phyloP scores from a whole-genome alignment of 2,329 filamentous ascomycete genomes.

The Diaporthe helianthi region DNA sequence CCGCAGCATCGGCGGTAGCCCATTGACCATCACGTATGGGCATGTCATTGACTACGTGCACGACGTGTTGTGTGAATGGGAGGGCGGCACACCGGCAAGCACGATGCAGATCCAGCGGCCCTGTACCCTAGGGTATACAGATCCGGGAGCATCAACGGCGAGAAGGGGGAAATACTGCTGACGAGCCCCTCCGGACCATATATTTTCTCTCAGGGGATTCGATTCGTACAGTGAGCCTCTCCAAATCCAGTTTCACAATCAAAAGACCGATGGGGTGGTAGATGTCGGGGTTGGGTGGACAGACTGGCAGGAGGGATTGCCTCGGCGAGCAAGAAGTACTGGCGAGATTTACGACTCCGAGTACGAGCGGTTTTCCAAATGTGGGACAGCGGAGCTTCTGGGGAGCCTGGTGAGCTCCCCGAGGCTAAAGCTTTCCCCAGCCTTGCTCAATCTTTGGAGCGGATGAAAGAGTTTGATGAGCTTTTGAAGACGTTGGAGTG shows the following conservation, averaged over 20 bases:
- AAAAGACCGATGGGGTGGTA: constrained; percentile 45
- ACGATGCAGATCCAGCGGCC: constrained; percentile 22
- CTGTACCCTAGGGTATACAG: too few relatives aligned
- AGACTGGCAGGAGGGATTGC: constrained; percentile 47
- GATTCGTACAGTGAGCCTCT: constrained; percentile 45
- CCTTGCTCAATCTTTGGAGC: constrained; percentile 4
- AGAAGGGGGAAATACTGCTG: constrained; percentile 57
- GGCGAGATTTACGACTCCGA: constrained; percentile 55
- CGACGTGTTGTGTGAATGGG: constrained; percentile 22
- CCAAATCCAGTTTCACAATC: constrained; percentile 50
- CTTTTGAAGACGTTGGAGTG: not conserved
- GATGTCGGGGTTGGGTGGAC: constrained; percentile 44
- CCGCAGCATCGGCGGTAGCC: constrained; percentile 9
- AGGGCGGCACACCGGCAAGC: not conserved
- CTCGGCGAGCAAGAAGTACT: constrained; percentile 48
- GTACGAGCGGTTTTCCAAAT: constrained; percentile 52
- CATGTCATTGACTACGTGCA: constrained; percentile 26
- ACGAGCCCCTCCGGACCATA: constrained; percentile 40
- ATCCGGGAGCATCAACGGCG: constrained; percentile 54
- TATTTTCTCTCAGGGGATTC: constrained; percentile 33
- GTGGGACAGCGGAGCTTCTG: constrained; percentile 6
- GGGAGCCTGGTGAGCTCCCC: not conserved
- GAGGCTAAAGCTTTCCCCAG: constrained; percentile 13
- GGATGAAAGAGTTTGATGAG: constrained; percentile 5
- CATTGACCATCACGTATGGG: constrained; percentile 12